Evolutionary conservation across 768 basidiomycete species (phyloP).

Genomic region (Boletus sp.): DNA sequence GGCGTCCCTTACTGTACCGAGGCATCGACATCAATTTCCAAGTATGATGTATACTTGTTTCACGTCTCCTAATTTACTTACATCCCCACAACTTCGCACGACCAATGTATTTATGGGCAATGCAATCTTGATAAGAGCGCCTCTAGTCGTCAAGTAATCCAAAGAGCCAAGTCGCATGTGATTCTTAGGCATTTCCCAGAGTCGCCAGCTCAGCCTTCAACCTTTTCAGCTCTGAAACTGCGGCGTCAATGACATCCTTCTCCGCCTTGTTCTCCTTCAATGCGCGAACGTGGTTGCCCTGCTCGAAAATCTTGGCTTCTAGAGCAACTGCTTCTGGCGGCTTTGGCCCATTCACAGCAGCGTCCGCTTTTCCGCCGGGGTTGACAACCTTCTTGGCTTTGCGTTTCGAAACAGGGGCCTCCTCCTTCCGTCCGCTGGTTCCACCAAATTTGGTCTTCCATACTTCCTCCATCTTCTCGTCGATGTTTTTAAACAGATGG

Average conservation of each 20-base stretch:
- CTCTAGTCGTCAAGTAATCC: background rate
- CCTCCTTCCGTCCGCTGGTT: constrained; percentile 39
- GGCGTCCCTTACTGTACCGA: background rate
- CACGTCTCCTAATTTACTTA: background rate
- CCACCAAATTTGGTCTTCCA: constrained; percentile 85
- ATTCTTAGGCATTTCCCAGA: constrained; percentile 14
- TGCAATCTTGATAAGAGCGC: background rate
- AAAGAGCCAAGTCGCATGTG: background rate
- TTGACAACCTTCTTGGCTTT: constrained; percentile 55
- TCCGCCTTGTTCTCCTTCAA: constrained; percentile 52
- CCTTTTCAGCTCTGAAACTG: constrained; percentile 61
- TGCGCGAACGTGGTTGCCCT: constrained; percentile 69
- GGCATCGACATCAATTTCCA: background rate
- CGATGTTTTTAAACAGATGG: constrained; percentile 92
- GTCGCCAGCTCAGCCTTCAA: constrained; percentile 55
- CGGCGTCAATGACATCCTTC: constrained; percentile 44
- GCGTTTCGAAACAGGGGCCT: constrained; percentile 43
- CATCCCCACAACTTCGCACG: background rate
- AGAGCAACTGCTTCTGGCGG: constrained; percentile 68
- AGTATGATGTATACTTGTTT: background rate
- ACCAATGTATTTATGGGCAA: background rate
- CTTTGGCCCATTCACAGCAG: constrained; percentile 50
- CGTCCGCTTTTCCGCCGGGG: constrained; percentile 44
- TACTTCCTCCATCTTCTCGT: constrained; percentile 81
- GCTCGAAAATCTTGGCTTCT: constrained; percentile 71